Percentiles rank a stretch among this genome's conserved stretches.
Conservation (phyloP, 2,329 filamentous ascomycete genomes). For the Clonostachys rhizophaga region DNA sequence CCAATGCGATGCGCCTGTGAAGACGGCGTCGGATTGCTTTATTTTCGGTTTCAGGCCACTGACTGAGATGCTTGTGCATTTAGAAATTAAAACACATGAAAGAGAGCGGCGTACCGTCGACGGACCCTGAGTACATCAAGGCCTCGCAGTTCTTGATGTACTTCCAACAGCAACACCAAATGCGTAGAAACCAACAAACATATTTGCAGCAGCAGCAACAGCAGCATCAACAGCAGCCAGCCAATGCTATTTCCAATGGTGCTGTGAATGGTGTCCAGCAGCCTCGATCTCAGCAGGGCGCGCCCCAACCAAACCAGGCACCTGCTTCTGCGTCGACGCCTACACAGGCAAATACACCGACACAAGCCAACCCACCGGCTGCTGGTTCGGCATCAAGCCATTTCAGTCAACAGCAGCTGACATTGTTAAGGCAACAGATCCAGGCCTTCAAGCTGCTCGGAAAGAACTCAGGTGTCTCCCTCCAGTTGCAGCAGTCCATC, state of each 20-base stretch:
- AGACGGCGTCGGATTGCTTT: neutral
- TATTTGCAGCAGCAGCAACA: conserved; percentile 28
- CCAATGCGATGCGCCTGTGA: neutral
- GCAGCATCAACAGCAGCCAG: conserved; percentile 37
- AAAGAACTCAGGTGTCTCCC: conserved; percentile 79
- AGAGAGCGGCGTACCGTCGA: conserved; percentile 71
- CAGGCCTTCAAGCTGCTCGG: conserved; percentile 85
- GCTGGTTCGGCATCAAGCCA: conserved; percentile 38
- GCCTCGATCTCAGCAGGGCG: conserved; percentile 29
- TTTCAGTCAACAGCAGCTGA: conserved; percentile 76
- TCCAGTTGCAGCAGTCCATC: conserved; percentile 75
- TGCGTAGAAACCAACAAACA: conserved; percentile 42
- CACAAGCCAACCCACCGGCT: conserved; percentile 21
- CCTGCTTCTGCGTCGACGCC: conserved; percentile 12
- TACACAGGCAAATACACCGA: conserved; percentile 18
- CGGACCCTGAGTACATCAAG: conserved; percentile 85
- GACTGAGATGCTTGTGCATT: neutral
- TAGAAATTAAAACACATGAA: conserved; percentile 92
- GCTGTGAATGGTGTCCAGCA: conserved; percentile 43
- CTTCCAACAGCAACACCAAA: conserved; percentile 63
- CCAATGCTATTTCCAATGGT: conserved; percentile 34
- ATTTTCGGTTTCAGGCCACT: neutral
- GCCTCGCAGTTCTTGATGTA: conserved; percentile 69
- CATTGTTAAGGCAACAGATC: conserved; percentile 79
- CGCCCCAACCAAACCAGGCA: conserved; percentile 21